A percentile compares a stretch with the other conserved stretches of the same genome.
Conservation (phyloP, 1,139 yeast genomes). For the Yamadazyma atlantica region DNA sequence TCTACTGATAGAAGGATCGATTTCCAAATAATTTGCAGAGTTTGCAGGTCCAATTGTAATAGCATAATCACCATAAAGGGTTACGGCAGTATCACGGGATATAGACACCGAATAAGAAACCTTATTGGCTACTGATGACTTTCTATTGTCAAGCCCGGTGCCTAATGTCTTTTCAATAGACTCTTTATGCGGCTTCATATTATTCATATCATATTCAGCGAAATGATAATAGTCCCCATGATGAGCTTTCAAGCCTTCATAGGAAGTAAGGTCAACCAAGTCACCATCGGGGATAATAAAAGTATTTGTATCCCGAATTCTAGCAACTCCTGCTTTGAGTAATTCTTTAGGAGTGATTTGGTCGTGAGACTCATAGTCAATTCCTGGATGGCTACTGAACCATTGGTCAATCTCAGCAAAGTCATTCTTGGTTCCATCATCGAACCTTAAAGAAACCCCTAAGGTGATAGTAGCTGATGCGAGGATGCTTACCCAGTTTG, state of each 20-base stretch:
- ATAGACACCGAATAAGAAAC: conserved; percentile 10
- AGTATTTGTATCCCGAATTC: conserved; percentile 15
- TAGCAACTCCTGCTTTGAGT: conserved; percentile 17
- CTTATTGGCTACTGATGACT: conserved; percentile 9
- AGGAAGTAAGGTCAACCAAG: conserved; percentile 12
- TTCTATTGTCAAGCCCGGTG: conserved; percentile 16
- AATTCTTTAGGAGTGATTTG: conserved; percentile 16
- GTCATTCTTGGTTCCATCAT: conserved; percentile 4
- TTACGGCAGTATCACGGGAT: conserved; percentile 7
- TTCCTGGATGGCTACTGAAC: conserved; percentile 6
- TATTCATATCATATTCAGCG: conserved; percentile 12
- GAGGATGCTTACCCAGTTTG: no score
- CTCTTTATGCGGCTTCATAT: conserved; percentile 4
- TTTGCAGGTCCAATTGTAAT: neutral
- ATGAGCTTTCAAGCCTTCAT: conserved; percentile 7
- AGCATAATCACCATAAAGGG: neutral
- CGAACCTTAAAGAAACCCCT: conserved; percentile 4
- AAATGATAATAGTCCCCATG: conserved; percentile 7
- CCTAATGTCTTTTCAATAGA: conserved; percentile 11
- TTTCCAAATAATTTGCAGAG: conserved; percentile 4
- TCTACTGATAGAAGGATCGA: conserved; percentile 9
- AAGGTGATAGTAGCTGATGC: no score
- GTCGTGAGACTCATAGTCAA: conserved; percentile 12
- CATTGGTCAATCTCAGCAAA: conserved; percentile 5
- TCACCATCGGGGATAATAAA: conserved; percentile 19